phyloP scores from a whole-genome alignment of 2,329 filamentous ascomycete genomes.

The Knufia petricola region DNA sequence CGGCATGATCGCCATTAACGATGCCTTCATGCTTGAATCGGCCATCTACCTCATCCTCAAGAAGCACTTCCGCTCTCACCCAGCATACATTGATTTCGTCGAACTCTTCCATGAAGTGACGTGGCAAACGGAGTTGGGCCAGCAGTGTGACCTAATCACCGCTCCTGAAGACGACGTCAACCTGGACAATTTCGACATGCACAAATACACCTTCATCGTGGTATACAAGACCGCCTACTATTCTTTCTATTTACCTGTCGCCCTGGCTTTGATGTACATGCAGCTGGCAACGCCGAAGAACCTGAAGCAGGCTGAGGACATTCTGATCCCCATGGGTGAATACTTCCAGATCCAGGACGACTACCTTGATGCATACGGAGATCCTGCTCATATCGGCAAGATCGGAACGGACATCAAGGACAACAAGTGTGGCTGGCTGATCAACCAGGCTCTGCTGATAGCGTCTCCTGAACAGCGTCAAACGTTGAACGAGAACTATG shows the following conservation, averaged over 20 bases:
- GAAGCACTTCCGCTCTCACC: constrained; percentile 83
- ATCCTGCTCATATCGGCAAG: constrained; percentile 89
- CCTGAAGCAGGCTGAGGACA: constrained; percentile 78
- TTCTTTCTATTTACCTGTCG: constrained; percentile 96
- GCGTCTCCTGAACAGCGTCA: constrained; percentile 77
- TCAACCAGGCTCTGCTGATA: constrained; percentile 83
- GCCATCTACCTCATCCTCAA: constrained; percentile 85
- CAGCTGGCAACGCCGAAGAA: constrained; percentile 79
- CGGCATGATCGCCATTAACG: constrained; percentile 96
- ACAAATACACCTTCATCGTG: constrained; percentile 97
- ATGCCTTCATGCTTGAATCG: constrained; percentile 89
- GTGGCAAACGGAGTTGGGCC: constrained; percentile 90
- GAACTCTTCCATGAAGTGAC: constrained; percentile 95
- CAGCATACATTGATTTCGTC: constrained; percentile 78
- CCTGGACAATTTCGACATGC: constrained; percentile 86
- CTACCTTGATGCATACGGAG: constrained; percentile 95
- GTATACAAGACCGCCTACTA: constrained; percentile 99
- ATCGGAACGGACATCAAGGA: constrained; percentile 98
- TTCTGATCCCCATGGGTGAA: constrained; percentile 92
- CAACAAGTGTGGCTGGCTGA: constrained; percentile 98
- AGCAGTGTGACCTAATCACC: constrained; percentile 88
- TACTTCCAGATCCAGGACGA: constrained; percentile 99
- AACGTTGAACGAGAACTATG: constrained; percentile 86
- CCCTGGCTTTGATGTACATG: constrained; percentile 76
- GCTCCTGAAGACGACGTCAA: constrained; percentile 90